Base-by-base conservation (phyloP, 2,329 filamentous ascomycete genomes). In the Penicillium thymicola region DNA sequence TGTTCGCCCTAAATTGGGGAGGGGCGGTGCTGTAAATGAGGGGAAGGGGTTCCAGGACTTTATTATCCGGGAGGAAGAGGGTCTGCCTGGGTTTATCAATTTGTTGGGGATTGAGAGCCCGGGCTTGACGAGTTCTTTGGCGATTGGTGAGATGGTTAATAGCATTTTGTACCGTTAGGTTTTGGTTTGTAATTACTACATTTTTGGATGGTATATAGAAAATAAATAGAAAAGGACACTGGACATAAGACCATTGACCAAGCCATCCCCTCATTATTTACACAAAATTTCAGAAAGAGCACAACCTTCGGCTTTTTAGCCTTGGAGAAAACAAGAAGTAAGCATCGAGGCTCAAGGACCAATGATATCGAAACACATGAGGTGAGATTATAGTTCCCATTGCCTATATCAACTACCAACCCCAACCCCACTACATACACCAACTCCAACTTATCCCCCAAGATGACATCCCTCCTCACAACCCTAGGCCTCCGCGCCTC, bases 91-190 rank as follows among this genome's bases (percentile, higher is more conserved):
- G 2, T 97, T 93, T 82, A 82, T 97, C 9, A 97, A 97, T 77
- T 71, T 97, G 63, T 70, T 97, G 65, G 93, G 92, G 0, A 97
- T 97, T 65, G 93, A 97, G 79, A 96, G 90, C 73, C 93, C 93
- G 0, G 93, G 93, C 5, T 76, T 97, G 72, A 97, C 93, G 45
- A 94, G 90, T 72, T 85, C 83, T 65, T 76, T 97, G 76, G 92
- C 92, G 2, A 93, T 97, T 74, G 92, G 82, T 4, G 90, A 96
- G 69, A 82, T 84, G 78, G 92, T 96, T 10, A 76, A 84, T 63
- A 70, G 66, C 1, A 68, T 86, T 49, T 61, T 86, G 64, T 85
- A 86, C 23, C 38, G 46, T 28, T 50, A 51, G 16, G 2, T 14
- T 50, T 41, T 50, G 36, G 27, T 2, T 43, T 43, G 18, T 51